Conservation (phyloP, 176 grass and related monocot species). For the Rhipidocladum racemiflorum region DNA sequence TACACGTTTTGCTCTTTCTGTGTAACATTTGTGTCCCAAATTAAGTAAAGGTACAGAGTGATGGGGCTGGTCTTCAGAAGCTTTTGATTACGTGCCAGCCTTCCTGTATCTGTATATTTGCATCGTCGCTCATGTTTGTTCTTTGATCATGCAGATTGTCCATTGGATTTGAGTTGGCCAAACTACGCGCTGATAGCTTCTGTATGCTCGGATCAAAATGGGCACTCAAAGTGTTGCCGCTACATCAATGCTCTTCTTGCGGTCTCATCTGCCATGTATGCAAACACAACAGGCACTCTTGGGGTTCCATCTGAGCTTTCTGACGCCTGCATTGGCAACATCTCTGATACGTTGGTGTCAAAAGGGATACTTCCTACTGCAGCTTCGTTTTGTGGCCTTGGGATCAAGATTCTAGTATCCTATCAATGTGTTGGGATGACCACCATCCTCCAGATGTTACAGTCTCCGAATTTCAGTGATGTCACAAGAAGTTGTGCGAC, state of each 20-base stretch:
- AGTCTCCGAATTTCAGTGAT: conserved; percentile 81
- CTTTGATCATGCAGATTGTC: conserved; percentile 61
- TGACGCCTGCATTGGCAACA: conserved; percentile 51
- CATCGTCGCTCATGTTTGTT: neutral
- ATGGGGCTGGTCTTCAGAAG: neutral
- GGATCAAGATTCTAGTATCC: conserved; percentile 72
- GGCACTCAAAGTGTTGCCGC: conserved; percentile 74
- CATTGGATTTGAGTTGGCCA: conserved; percentile 82
- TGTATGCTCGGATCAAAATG: conserved; percentile 67
- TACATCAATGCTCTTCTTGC: conserved; percentile 82
- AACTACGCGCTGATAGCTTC: conserved; percentile 67
- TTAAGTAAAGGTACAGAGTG: neutral
- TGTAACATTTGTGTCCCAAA: neutral
- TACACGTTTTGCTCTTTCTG: conserved; percentile 1
- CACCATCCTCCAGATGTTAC: conserved; percentile 66
- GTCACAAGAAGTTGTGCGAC: conserved; percentile 61
- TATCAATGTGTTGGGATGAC: conserved; percentile 83
- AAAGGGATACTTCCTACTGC: conserved; percentile 59
- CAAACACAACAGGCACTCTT: conserved; percentile 63
- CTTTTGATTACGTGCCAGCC: neutral
- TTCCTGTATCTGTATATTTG: neutral
- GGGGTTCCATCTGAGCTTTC: conserved; percentile 65
- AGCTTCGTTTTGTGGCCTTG: conserved; percentile 69
- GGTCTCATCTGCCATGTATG: conserved; percentile 76
- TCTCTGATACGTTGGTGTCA: conserved; percentile 61